Conservation (phyloP, 768 basidiomycete species). For the Trichaptum fuscoviolaceum region DNA sequence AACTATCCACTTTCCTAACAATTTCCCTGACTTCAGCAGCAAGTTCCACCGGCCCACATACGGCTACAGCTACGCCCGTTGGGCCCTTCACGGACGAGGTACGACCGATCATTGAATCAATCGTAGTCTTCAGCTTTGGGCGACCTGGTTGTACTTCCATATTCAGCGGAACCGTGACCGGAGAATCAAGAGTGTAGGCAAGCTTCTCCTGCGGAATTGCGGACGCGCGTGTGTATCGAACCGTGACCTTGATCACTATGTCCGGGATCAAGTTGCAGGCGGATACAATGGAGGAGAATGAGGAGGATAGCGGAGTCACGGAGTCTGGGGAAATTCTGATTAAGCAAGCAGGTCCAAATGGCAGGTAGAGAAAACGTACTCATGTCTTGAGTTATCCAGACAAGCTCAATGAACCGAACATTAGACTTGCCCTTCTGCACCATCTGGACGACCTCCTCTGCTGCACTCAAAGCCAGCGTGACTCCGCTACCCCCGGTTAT, state of each 20-base stretch:
- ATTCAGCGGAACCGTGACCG: slow-evolving; percentile 30
- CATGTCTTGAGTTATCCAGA: slow-evolving; percentile 60
- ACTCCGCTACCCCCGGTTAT: slow-evolving; percentile 76
- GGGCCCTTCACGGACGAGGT: slow-evolving; percentile 33
- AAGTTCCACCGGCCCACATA: slow-evolving; percentile 55
- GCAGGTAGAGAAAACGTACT: slow-evolving; percentile 26
- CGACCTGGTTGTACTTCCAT: slow-evolving; percentile 50
- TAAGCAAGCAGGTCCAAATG: slow-evolving; percentile 11
- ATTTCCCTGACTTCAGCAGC: slow-evolving; percentile 44
- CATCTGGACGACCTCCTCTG: slow-evolving; percentile 57
- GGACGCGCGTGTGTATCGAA: slow-evolving; percentile 52
- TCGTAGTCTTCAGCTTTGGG: slow-evolving; percentile 42
- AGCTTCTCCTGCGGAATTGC: slow-evolving; percentile 9
- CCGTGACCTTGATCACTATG: slow-evolving; percentile 41
- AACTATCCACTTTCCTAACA: slow-evolving; percentile 42
- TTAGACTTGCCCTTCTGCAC: slow-evolving; percentile 42
- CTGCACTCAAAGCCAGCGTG: slow-evolving; percentile 56
- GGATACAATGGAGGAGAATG: slow-evolving; percentile 39
- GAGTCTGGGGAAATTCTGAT: slow-evolving; percentile 26
- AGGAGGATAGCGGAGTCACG: slow-evolving; percentile 42
- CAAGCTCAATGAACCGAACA: slow-evolving; percentile 54
- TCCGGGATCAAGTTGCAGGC: slow-evolving; percentile 23
- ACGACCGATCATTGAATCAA: slow-evolving; percentile 39
- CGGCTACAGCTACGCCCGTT: slow-evolving; percentile 52
- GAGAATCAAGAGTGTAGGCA: slow-evolving; percentile 24